Evolutionary conservation across 495 filamentous ascomycete species (phyloP), one percentile per base, ranked within the genome.

Genomic region (Bryoglossum gracile): DNA sequence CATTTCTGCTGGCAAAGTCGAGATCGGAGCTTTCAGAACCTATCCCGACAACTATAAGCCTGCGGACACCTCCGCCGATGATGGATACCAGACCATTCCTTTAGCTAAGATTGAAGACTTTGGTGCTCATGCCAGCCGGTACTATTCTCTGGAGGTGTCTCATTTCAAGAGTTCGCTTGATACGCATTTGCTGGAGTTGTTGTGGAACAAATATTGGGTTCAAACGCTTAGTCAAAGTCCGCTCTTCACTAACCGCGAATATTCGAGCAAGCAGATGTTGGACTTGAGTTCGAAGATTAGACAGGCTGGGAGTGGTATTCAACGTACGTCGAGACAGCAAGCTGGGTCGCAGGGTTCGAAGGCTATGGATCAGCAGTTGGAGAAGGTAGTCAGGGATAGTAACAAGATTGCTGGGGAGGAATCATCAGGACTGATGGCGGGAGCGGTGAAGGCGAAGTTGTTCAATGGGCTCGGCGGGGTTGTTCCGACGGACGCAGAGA

Each of bases 201-300:
- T 99, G 43, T 99, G 94, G 94, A 96, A 95, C 66, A 99, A 99
- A 63, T 99, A 99, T 69, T 99, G 94, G 94, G 91, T 97, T 19
- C 82, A 89, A 49, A 99, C 94, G 19, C 77, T 99, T n/a, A 90
- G 87, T n/a, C 87, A 95, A 62, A 90, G 79, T 55, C 91, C 94
- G 36, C 75, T 97, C 8, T 83, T 95, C 54, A 86, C 88, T 35
- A 96, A 95, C 57, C 84, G 91, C 53, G 92, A 96, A 52, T 99
- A 88, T 62, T 81, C 81, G 43, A 94, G 82, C 56, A 91, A 89
- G 63, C 91, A 95, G 66, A 95, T 99, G 68, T 66, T 79, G 39
- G 94, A 99, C 67, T 70, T 97, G 41, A 83, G 81, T 32, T 74
- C 78, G 43, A 95, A 95, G 66, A 79, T 94, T 55, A 66, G 72